Evolutionary conservation across 768 basidiomycete species (phyloP).

Genomic region (Boletus tomentosulus): DNA sequence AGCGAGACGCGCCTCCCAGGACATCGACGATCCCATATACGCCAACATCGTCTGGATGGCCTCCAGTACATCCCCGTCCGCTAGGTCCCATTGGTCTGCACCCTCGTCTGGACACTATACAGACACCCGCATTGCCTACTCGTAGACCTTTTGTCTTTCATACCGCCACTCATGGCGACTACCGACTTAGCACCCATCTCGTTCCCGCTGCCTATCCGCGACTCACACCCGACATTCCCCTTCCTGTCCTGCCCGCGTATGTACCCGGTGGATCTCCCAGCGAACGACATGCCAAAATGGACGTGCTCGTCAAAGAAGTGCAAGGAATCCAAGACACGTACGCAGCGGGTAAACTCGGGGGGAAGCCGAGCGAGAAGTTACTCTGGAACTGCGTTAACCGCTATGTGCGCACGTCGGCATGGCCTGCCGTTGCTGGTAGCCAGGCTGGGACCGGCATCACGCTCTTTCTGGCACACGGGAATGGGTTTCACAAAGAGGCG

Average conservation of each 20-base stretch:
- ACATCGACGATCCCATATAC: slow-evolving; percentile 20
- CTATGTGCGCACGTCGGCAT: slow-evolving; percentile 38
- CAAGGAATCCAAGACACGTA: slow-evolving; percentile 11
- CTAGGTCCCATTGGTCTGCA: slow-evolving; percentile 8
- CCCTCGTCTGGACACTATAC: slow-evolving; percentile 4
- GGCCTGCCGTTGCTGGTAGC: not conserved
- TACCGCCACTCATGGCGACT: slow-evolving; percentile 12
- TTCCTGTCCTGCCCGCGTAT: slow-evolving; percentile 17
- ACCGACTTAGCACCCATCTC: slow-evolving; percentile 28
- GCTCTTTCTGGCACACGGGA: slow-evolving; percentile 75
- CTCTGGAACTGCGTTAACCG: slow-evolving; percentile 75
- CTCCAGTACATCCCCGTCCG: slow-evolving; percentile 17
- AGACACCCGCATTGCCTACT: slow-evolving; percentile 17
- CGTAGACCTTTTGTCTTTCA: slow-evolving; percentile 19
- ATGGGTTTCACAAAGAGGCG: slow-evolving; percentile 85
- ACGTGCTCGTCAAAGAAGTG: slow-evolving; percentile 17
- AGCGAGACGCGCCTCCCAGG: not conserved
- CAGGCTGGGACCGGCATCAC: slow-evolving; percentile 44
- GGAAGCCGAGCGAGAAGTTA: slow-evolving; percentile 25
- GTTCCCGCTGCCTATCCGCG: slow-evolving; percentile 29
- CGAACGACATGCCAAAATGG: slow-evolving; percentile 11
- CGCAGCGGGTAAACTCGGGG: slow-evolving; percentile 12
- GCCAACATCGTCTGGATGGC: slow-evolving; percentile 16
- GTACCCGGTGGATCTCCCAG: not conserved
- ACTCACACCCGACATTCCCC: slow-evolving; percentile 22